A percentile compares a stretch with the other conserved stretches of the same genome.
Evolutionary conservation across 225 moss, liverwort and hornwort genomes (phyloP).

Genomic region (Neckera pumila): DNA sequence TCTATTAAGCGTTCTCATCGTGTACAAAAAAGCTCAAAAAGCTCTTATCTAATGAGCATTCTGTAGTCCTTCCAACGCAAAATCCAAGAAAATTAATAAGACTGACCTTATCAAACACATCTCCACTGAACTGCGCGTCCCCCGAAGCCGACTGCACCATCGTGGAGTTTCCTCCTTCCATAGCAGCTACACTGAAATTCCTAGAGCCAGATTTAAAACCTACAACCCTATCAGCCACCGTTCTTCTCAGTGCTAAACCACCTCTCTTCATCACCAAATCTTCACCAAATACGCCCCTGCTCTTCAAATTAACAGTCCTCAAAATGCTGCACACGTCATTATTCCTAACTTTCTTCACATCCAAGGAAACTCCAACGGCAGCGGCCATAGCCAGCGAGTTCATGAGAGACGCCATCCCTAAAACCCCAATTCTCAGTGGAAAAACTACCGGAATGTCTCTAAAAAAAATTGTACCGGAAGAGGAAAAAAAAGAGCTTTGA

Average conservation of each 20-base stretch:
- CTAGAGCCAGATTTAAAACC: constrained; percentile 5
- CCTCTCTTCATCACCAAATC: constrained; percentile 6
- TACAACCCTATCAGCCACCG: constrained; percentile 7
- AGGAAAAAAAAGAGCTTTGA: neutral
- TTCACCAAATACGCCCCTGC: constrained; percentile 34
- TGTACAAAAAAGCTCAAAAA: neutral
- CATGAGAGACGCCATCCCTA: neutral
- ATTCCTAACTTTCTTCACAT: neutral
- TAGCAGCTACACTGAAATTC: constrained; percentile 3
- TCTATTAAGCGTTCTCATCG: neutral
- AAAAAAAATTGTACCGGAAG: neutral
- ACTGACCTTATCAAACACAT: constrained; percentile 4
- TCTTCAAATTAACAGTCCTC: constrained; percentile 27
- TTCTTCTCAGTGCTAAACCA: neutral
- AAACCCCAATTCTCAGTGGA: neutral
- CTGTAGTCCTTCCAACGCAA: neutral
- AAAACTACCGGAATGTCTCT: neutral
- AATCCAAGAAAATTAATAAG: neutral
- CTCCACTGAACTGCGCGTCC: neutral
- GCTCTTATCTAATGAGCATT: neutral
- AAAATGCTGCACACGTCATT: neutral
- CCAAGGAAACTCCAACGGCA: neutral
- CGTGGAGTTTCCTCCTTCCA: constrained; percentile 18
- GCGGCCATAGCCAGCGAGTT: neutral
- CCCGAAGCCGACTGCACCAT: neutral